Evolutionary conservation across 371 early-diverging fungal genomes (phyloP), one percentile per base, ranked within the genome.

Genomic region (Mucor lusitanicus): DNA sequence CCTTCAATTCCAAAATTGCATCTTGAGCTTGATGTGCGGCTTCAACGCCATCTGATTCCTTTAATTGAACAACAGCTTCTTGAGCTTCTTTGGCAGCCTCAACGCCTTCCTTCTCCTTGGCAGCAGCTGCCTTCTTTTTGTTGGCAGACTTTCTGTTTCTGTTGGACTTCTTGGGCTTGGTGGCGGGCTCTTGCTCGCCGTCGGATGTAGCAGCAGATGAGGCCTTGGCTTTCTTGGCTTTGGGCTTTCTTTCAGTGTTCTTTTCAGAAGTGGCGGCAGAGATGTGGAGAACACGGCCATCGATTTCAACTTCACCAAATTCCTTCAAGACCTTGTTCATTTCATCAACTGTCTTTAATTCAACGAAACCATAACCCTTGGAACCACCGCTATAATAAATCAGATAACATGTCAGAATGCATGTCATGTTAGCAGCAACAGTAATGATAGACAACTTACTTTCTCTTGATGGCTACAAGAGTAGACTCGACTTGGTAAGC

Each of bases 301-400:
- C 90, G 6, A 90, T 81, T 61, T 77, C 71, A 15, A 86, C 80
- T 62, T 83, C 78, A 62, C 80, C 83, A 64, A 92, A 73, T 65
- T 88, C 88, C 33, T 85, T 86, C 59, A 97, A 75, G 13, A 90
- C 94, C 63, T 84, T 85, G 66, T 86, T 76, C 83, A 95, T 97
- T 71, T 96, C 97, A 32, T 77, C 91, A 61, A 92, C 87, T 63
- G 84, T 79, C 35, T 77, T 89, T 60, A 95, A 83, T 66, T 95
- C 95, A 44, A 97, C 94, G 77, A 98, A 97, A 53, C 97, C 97
- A 78, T 91, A 97, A 57, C 97, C 96, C 80, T 94, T 94, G 82
- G 91, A 89, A 58, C 91, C 89, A 25, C 91, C 91, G 39, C 71
- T 74, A 69, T 50, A 25, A n/a, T 12, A 30, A 19, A 59, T 27